Percentiles rank a stretch among this genome's conserved stretches.
phyloP scores from a whole-genome alignment of 1,139 yeast species.

The Suhomyces kunorum region DNA sequence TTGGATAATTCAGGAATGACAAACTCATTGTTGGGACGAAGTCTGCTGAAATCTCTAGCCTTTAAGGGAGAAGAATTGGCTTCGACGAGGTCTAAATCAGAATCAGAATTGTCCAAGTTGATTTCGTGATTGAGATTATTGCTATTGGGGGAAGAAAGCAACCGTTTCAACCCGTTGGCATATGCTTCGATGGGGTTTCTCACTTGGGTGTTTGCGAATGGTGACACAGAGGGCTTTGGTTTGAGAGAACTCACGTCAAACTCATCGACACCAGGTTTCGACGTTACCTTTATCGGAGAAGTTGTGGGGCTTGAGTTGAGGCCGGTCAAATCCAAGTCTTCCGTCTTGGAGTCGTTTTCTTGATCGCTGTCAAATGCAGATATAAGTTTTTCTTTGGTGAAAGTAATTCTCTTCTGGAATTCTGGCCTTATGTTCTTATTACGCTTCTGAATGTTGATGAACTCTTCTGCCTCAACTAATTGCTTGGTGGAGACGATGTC shows the following conservation, averaged over 20 bases:
- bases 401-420: constrained; percentile 30
- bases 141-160: constrained; percentile 28
- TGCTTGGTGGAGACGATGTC: constrained; percentile 28
- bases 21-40: constrained; percentile 13
- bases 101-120: constrained; percentile 31
- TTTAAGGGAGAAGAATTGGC: constrained; percentile 15
- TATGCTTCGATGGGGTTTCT: constrained; percentile 40
- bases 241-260: constrained; percentile 22
- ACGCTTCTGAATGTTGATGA: constrained; percentile 40
- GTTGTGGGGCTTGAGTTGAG: constrained; percentile 34
- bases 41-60: constrained; percentile 22
- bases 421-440: constrained; percentile 36
- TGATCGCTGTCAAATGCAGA: constrained; percentile 37
- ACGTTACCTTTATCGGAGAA: constrained; percentile 31
- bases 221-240: constrained; percentile 1
- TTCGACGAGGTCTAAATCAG: constrained; percentile 16
- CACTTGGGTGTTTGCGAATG: constrained; percentile 9
- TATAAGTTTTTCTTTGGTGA: constrained; percentile 37
- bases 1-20: constrained; percentile 39
- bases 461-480: constrained; percentile 37
- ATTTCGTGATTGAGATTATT: constrained; percentile 13
- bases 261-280: constrained; percentile 16
- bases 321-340: constrained; percentile 14
- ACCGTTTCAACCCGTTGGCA: constrained; percentile 33
- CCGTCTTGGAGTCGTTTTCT: constrained; percentile 15